Base-by-base conservation (phyloP, 768 basidiomycete genomes). In the Candolleomyces aberdarensis region DNA sequence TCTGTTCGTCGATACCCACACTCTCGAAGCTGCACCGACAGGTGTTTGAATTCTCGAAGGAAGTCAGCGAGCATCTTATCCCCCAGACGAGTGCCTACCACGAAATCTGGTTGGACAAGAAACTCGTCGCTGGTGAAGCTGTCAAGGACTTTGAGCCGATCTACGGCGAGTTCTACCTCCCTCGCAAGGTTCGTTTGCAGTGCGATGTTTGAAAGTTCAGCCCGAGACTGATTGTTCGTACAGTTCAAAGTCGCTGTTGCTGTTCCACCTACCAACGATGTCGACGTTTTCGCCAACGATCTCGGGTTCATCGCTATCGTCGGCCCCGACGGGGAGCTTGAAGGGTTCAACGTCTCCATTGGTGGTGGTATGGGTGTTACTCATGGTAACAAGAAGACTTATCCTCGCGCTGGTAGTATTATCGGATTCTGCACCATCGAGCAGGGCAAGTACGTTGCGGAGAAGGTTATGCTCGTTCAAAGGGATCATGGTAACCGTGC, bases 321-420 rank as follows among this genome's bases (percentile, higher is more conserved):
- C 31, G 84, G 87, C 64, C 77, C 84, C 60, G 73, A 86, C 22
- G 92, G 93, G 55, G 82, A 90, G 63, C 77, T 99, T 19, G 81
- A 82, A 57, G 97, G 97, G 47, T 99, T 97, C 83, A 97, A 99
- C 70, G 95, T 99, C 56, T 75, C 88, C 15, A 80, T 93, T 48
- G 97, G 97, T 59, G 97, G 97, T 66, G 97, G 97, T 53, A 99
- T 99, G 97, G 97, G 97, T 74, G 97, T 98, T 48, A 98, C 97
- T 0, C 96, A 98, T 67, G 94, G 94, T 39, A 96, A 94, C 82
- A 98, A 98, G 81, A 96, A 97, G 80, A 99, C 97, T 0, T 98
- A 98, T 72, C 97, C 97, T 50, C 89, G 97, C 56, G 74, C 88
- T 49, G 94, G 85, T 31, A 88, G 89, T 67, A 76, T 97, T 51